Evolutionary conservation across 805 yeast genomes (phyloP).

Genomic region (Tetrapisispora arboricola): DNA sequence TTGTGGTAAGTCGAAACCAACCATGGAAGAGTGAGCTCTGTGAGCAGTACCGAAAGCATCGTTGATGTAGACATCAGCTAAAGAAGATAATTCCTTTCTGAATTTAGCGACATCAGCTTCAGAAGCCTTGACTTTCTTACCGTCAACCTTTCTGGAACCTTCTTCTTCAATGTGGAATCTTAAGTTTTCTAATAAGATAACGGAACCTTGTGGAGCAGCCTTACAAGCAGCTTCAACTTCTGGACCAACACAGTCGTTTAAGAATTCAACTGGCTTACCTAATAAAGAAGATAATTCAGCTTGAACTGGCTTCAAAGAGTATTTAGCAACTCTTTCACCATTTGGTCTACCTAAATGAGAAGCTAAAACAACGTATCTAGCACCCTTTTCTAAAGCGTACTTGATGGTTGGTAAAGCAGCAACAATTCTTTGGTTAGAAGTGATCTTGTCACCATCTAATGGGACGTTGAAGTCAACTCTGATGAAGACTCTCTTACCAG

Average conservation of each 20-base stretch:
- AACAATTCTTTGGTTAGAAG: constrained; percentile 98
- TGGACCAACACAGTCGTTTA: constrained; percentile 84
- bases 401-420: constrained; percentile 98
- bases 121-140: constrained; percentile 88
- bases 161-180: constrained; percentile 98
- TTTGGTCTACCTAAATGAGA: constrained; percentile 99
- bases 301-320: constrained; percentile 89
- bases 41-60: constrained; percentile 99
- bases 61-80: constrained; percentile 95
- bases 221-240: constrained; percentile 77
- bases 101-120: constrained; percentile 73
- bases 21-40: constrained; percentile 99
- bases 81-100: constrained; percentile 80
- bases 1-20: constrained; percentile 89
- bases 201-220: constrained; percentile 65
- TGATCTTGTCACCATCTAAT: constrained; percentile 90
- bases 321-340: constrained; percentile 79
- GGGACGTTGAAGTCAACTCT: constrained; percentile 96
- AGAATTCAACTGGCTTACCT: constrained; percentile 65
- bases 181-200: constrained; percentile 89
- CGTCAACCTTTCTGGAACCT: constrained; percentile 85
- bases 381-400: constrained; percentile 84
- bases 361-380: constrained; percentile 85
- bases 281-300: constrained; percentile 75
- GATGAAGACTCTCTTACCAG: constrained; percentile 93